phyloP scores from a whole-genome alignment of 164 flowering plant genomes.

The Tetracentron sinense region DNA sequence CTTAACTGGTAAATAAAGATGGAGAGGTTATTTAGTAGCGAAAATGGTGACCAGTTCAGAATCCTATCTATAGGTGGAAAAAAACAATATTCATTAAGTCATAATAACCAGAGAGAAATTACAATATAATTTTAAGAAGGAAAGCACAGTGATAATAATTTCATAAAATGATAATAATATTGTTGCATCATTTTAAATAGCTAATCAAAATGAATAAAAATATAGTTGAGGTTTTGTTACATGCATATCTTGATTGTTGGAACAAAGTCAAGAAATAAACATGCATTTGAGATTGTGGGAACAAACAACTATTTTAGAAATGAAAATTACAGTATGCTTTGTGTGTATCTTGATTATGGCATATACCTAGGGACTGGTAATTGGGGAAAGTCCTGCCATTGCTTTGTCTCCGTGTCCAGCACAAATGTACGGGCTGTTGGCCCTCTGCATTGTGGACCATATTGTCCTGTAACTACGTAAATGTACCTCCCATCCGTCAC shows the following conservation, averaged over 20 bases:
- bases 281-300: not conserved
- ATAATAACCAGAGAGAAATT: not conserved
- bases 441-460: slow-evolving; percentile 93
- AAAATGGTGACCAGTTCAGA: not conserved
- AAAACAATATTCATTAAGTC: not conserved
- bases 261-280: not conserved
- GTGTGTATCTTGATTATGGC: not conserved
- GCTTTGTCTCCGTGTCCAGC: slow-evolving; percentile 66
- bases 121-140: not conserved
- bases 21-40: too few relatives aligned
- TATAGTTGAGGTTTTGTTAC: too few relatives aligned
- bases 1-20: too few relatives aligned
- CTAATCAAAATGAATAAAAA: not conserved
- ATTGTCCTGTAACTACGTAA: slow-evolving; percentile 81
- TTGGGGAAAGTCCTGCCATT: slow-evolving; percentile 63
- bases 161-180: too few relatives aligned
- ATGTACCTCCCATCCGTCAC: slow-evolving; percentile 87
- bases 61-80: too few relatives aligned
- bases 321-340: not conserved
- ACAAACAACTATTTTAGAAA: not conserved
- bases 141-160: not conserved
- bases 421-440: slow-evolving; percentile 65
- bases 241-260: not conserved
- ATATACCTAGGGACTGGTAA: slow-evolving; percentile 85
- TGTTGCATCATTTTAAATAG: not conserved